phyloP scores from a whole-genome alignment of 305 asterid genomes.

The Fraxinus ornus region DNA sequence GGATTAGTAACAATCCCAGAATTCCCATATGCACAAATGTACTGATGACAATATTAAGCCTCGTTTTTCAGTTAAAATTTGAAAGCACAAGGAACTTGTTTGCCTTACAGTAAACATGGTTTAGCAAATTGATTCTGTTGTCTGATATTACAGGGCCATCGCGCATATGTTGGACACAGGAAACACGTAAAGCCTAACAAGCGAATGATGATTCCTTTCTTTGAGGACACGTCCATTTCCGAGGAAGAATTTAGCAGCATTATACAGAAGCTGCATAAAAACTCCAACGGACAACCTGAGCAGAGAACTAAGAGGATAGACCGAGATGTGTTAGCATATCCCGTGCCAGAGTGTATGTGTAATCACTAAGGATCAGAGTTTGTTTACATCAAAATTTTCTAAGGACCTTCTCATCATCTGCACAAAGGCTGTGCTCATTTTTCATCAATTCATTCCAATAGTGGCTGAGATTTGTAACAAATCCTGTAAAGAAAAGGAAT shows the following conservation, averaged over 20 bases:
- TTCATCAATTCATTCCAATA: background rate
- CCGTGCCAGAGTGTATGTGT: conserved; percentile 72
- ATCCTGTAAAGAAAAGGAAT: background rate
- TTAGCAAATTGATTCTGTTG: background rate
- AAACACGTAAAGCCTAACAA: conserved; percentile 66
- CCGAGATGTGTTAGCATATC: conserved; percentile 63
- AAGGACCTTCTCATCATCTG: background rate
- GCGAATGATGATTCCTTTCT: conserved; percentile 55
- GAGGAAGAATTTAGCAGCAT: conserved; percentile 38
- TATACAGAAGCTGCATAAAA: conserved; percentile 47
- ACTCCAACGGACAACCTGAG: conserved; percentile 52
- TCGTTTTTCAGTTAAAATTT: background rate
- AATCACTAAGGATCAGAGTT: conserved; percentile 21
- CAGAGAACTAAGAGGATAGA: conserved; percentile 43
- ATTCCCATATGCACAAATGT: too few species aligned
- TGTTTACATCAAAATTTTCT: background rate
- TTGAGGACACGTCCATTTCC: conserved; percentile 39
- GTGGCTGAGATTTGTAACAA: background rate
- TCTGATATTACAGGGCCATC: conserved; percentile 48
- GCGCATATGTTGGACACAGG: conserved; percentile 66
- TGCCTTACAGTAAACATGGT: background rate
- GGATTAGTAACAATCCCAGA: background rate
- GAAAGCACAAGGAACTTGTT: background rate
- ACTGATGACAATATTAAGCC: background rate
- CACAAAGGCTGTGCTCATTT: background rate